Evolutionary conservation across 106 monocot genomes (phyloP), one percentile per base, ranked within the genome.

Genomic region (Acanthochlamys bracteata): DNA sequence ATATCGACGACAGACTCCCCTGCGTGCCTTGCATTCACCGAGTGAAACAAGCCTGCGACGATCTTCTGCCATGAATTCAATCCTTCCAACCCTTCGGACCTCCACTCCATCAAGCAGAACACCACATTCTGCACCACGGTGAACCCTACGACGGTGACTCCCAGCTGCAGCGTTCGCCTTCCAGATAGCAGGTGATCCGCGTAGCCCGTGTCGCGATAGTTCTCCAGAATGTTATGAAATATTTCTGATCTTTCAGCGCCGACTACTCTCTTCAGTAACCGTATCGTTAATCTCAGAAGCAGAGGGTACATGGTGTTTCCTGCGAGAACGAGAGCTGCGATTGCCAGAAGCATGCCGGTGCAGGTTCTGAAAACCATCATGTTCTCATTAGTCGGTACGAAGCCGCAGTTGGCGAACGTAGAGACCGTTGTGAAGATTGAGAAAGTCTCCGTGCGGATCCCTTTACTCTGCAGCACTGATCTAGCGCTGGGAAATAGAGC

Each of bases 91-190:
- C 62, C 71, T 0, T 72, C 71, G 2, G 78, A 79, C 1, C 58
- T 51, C 86, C 91, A 91, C 72, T 92, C 84, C 81, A 86, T 23
- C 65, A 25, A 53, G 71, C 76, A 71, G 55, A 86, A 81, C 11
- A 83, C 25, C 0, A 66, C n/a, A 9, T 71, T 10, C 27, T 91
- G 90, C 26, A 66, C 58, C 20, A 60, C 47, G 4, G 74, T 16
- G 11, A 85, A 64, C 20, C 25, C 72, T 0, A 25, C 54, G 25
- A 73, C 85, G 0, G 82, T 82, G 26, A 57, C 23, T 0, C 25
- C 72, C 72, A 89, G 25, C 4, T 19, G 60, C 70, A 55, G 3
- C 1, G 70, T n/a, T 13, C 39, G 42, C 45, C n/a, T 24, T 11
- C 53, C 24, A 3, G 84, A 71, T 3, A 85, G 22, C 61, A 85